Evolutionary conservation across 805 yeast genomes (phyloP).

Genomic region (Saccharomycopsis sp.): DNA sequence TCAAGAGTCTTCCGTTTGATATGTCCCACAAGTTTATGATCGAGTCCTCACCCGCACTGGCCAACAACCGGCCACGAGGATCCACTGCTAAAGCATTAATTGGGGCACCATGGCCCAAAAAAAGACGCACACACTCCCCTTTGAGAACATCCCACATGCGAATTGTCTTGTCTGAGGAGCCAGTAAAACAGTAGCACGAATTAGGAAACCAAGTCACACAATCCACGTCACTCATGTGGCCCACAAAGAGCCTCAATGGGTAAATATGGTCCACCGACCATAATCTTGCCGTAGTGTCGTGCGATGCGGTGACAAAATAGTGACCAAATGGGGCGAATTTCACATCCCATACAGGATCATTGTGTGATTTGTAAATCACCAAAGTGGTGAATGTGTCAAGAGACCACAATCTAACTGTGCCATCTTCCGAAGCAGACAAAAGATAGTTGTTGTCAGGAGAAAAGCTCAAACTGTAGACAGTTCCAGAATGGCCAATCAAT

Average conservation of each 20-base stretch:
- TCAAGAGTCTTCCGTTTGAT: constrained; percentile 80
- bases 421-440: constrained; percentile 81
- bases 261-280: constrained; percentile 99
- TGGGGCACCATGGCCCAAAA: constrained; percentile 89
- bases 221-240: constrained; percentile 94
- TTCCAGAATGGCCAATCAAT: constrained; percentile 87
- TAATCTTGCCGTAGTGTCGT: constrained; percentile 92
- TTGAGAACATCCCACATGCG: constrained; percentile 95
- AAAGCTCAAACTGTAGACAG: constrained; percentile 84
- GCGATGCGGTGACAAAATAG: constrained; percentile 96
- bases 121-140: constrained; percentile 85
- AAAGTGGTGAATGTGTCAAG: constrained; percentile 81
- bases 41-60: constrained; percentile 91
- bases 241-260: constrained; percentile 93
- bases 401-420: constrained; percentile 89
- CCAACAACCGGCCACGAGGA: constrained; percentile 96
- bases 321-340: constrained; percentile 92
- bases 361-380: constrained; percentile 94
- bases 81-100: constrained; percentile 79
- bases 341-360: constrained; percentile 97
- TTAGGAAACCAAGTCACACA: constrained; percentile 94
- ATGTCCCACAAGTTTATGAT: constrained; percentile 88
- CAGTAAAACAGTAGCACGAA: constrained; percentile 89
- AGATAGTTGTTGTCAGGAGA: constrained; percentile 82
- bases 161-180: constrained; percentile 90